Evolutionary conservation across 106 monocot genomes (phyloP).

Genomic region (Allium sativum): DNA sequence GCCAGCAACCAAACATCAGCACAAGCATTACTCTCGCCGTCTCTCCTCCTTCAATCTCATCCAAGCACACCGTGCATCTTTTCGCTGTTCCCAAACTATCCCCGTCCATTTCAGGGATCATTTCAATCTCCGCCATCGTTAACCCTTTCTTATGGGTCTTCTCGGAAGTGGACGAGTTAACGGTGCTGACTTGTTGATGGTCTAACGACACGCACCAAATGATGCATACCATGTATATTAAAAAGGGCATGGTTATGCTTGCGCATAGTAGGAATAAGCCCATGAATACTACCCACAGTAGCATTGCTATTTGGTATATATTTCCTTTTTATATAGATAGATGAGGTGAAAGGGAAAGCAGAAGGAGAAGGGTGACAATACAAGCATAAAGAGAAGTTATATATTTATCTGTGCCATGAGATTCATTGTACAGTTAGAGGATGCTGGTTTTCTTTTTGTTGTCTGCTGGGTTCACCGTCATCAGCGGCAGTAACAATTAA

Average conservation of each 20-base stretch:
- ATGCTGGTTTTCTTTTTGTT: no score
- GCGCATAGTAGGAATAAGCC: constrained; percentile 1
- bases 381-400: no score
- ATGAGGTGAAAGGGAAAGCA: no score
- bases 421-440: no score
- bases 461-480: no score
- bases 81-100: neutral
- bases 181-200: neutral
- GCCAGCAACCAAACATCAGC: constrained; percentile 10
- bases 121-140: neutral
- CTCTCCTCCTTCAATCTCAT: constrained; percentile 6
- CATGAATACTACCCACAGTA: neutral
- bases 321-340: neutral
- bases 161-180: neutral
- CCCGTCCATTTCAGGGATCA: neutral
- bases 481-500: no score
- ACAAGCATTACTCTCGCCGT: constrained; percentile 8
- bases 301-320: neutral
- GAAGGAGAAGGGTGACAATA: no score
- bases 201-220: neutral
- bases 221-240: neutral
- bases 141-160: neutral
- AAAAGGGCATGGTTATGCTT: neutral
- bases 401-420: no score
- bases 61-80: neutral